Evolutionary conservation across 176 grass and related monocot species (phyloP).

Genomic region (Thinopyrum elongatum): DNA sequence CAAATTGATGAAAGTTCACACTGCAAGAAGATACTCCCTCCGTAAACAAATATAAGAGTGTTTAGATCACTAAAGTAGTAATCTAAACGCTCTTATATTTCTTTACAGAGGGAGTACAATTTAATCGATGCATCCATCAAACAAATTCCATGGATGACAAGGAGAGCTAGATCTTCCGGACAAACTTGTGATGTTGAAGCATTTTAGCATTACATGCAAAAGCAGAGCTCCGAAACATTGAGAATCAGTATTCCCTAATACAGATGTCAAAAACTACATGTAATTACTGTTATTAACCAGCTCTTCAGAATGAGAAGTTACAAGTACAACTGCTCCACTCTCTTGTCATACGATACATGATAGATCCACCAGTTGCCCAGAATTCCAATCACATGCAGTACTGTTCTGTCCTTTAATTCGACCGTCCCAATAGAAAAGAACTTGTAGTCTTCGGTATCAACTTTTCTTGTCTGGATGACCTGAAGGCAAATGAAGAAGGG

Average conservation of each 20-base stretch:
- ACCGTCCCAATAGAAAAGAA: conserved; percentile 60
- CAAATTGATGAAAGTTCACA: neutral
- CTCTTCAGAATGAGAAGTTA: conserved; percentile 21
- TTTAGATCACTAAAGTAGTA: too few species aligned
- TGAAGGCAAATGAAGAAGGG: conserved; percentile 38
- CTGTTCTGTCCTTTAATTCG: conserved; percentile 50
- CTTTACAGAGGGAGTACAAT: too few species aligned
- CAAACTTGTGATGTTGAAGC: neutral
- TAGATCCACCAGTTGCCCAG: conserved; percentile 83
- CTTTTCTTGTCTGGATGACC: conserved; percentile 63
- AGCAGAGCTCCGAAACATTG: neutral
- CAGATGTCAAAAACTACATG: neutral
- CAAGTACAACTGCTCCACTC: conserved; percentile 5
- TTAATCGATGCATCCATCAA: neutral
- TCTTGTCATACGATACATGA: conserved; percentile 35
- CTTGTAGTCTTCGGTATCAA: conserved; percentile 75
- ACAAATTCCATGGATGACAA: neutral
- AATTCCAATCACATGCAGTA: conserved; percentile 65
- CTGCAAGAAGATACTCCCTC: neutral
- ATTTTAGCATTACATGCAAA: conserved; percentile 4
- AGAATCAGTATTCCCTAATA: neutral
- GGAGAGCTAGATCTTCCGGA: neutral
- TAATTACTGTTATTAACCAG: neutral
- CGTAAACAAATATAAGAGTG: too few species aligned
- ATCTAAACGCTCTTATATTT: too few species aligned